These are phyloP conservation scores for Penicillium carneum DNA, from an alignment of 2,329 filamentous ascomycete species.

Conservation along the genomic window DNA sequence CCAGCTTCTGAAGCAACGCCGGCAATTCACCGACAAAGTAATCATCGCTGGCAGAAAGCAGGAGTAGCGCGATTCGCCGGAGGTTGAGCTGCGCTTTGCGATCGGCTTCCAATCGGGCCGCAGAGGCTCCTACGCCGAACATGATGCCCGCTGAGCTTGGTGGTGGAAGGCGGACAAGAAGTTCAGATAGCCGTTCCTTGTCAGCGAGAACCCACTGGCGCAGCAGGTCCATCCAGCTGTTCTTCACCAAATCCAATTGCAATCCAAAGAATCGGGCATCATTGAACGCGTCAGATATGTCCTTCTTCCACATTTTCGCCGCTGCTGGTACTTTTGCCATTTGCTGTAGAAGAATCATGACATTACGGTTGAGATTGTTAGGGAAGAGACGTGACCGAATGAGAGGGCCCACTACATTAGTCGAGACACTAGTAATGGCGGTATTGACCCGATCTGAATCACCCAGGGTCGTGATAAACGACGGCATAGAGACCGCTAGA, in stretches of 20 bases:
- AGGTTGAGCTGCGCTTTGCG: conserved; percentile 90
- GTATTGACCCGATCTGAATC: conserved; percentile 83
- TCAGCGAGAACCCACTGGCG: conserved; percentile 84
- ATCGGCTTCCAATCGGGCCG: conserved; percentile 92
- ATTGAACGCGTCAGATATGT: conserved; percentile 89
- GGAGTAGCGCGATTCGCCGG: conserved; percentile 77
- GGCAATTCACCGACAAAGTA: conserved; percentile 79
- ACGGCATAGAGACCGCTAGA: conserved; percentile 78
- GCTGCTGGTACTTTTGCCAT: conserved; percentile 78
- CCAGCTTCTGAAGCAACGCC: conserved; percentile 78
- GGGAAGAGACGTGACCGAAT: conserved; percentile 87
- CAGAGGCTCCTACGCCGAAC: conserved; percentile 95
- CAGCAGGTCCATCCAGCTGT: conserved; percentile 82
- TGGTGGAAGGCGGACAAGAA: conserved; percentile 77
- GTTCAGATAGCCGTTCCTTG: conserved; percentile 84
- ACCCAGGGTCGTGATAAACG: conserved; percentile 80
- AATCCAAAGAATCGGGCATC: conserved; percentile 85
- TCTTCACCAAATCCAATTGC: conserved; percentile 68
- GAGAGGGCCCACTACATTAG: conserved; percentile 80
- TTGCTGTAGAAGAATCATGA: conserved; percentile 76
- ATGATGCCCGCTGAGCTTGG: conserved; percentile 95
- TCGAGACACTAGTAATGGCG: conserved; percentile 80
- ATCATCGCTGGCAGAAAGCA: conserved; percentile 79
- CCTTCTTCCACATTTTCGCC: conserved; percentile 91
- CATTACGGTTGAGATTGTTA: conserved; percentile 76